These are phyloP conservation scores for Galerina sulciceps DNA, from an alignment of 768 basidiomycete species.

Conservation along the genomic window DNA sequence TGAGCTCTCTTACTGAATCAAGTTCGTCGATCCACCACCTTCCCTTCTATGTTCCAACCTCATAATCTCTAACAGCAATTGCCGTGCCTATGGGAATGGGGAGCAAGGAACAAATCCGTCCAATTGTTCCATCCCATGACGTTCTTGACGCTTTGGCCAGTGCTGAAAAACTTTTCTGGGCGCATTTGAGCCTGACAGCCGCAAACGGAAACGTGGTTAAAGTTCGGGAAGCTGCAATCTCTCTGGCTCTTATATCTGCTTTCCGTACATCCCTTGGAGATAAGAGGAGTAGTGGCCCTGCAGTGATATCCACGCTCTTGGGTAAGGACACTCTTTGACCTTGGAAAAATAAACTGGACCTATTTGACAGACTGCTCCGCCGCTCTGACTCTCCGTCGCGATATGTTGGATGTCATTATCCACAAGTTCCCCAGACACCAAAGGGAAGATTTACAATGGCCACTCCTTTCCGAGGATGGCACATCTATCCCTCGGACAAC, in stretches of 20 bases:
- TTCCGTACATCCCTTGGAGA: constrained; percentile 85
- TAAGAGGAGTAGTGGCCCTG: constrained; percentile 48
- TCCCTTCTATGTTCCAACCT: not conserved
- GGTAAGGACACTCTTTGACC: constrained; percentile 40
- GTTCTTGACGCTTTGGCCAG: constrained; percentile 63
- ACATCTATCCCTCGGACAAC: constrained; percentile 35
- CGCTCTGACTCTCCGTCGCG: constrained; percentile 80
- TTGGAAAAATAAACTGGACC: not conserved
- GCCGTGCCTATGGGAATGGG: constrained; percentile 83
- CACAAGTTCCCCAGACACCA: constrained; percentile 60
- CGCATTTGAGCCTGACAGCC: constrained; percentile 58
- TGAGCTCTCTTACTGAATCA: constrained; percentile 90
- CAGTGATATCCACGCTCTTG: constrained; percentile 65
- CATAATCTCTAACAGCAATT: constrained; percentile 56
- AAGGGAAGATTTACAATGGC: constrained; percentile 80
- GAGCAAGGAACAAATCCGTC: constrained; percentile 39
- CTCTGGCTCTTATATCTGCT: constrained; percentile 70
- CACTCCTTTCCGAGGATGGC: constrained; percentile 51
- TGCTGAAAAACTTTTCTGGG: constrained; percentile 74
- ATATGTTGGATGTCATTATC: constrained; percentile 82
- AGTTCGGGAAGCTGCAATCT: constrained; percentile 75
- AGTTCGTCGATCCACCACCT: constrained; percentile 51
- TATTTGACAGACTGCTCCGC: constrained; percentile 64
- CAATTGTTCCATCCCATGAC: constrained; percentile 55
- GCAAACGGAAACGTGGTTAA: constrained; percentile 67